Evolutionary conservation across 495 filamentous ascomycete species (phyloP), one percentile per base, ranked within the genome.

Genomic region (Xeromyces bisporus): DNA sequence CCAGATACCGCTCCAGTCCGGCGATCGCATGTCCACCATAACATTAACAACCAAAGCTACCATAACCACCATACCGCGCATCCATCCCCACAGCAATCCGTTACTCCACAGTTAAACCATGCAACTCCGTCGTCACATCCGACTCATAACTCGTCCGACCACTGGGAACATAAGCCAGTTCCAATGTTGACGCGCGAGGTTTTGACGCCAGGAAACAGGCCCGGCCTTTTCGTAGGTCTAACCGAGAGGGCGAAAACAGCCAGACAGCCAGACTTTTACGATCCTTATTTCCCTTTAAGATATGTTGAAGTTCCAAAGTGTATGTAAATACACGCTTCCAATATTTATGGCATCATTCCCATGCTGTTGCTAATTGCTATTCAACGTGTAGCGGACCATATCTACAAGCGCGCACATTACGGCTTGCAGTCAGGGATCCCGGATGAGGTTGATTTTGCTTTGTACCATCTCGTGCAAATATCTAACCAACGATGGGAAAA

Each of bases 401-500:
- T 94, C 30, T 94, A 93, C 42, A 75, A 85, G 32, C 75, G 85
- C 7, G 84, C 80, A 31, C 71, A 87, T 27, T 66, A 62, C 32
- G 73, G 85, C 0, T 63, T 99, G 26, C 80, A 78, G 32, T 91
- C 81, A 16, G 73, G 75, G 0, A 73, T 92, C 15, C 63, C 68
- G 9, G 70, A 72, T 14, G 89, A 99, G 45, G 76, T 93, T 37
- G 75, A 81, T 15, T 96, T 85, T 50, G 84, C 82, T 0, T 56
- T 96, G 11, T 82, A 84, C 35, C 87, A 94, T 47, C 59, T 99
- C 8, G 86, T 96, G 35, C 89, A 93, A 48, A 93, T 93, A 11
- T 93, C 86, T 0, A 84, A 80, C 34, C 86, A 94, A 49, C 68
- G 82, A 18, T 87, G 86, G 17, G 91, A 96, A 46, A 93, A 93